Base-by-base conservation (phyloP, 2,329 filamentous ascomycete species). In the Colletotrichum sp. region DNA sequence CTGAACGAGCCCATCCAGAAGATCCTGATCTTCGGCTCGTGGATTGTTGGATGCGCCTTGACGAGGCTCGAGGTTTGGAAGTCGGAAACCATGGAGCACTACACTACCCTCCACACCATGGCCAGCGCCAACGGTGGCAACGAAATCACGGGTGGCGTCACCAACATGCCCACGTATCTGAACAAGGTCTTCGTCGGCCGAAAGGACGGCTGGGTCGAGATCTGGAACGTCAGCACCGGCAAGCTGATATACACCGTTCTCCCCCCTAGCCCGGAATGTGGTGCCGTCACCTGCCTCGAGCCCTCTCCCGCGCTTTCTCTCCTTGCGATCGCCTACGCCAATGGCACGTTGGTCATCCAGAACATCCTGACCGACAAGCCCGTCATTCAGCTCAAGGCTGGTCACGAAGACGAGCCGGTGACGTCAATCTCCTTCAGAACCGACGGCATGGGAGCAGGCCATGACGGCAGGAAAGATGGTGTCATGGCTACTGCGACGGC, bases 131-230 rank as follows among this genome's bases (percentile, higher is more conserved):
- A 91, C 36, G 90, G 90, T 24, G 91, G 91, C 71, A 93, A 92
- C 79, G 87, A 93, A 78, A 92, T 98, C 73, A 95, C 94, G 0
- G 95, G 95, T 28, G 92, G 93, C 66, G 90, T 98, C 79, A 94
- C 93, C 82, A 98, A 92, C 81, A 95, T 99, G 93, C 96, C 96
- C 2, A 99, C 97, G 0, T 98, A 96, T 84, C 86, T 99, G 76
- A 99, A 99, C 89, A 99, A 99, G 85, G 91, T 99, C 60, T 95
- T 99, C 78, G 94, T 95, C 4, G 98, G 95, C 12, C 93, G 95
- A 80, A 91, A 91, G 78, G 96, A 99, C 83, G 97, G 97, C 8
- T 94, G 93, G 84, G 93, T 98, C 10, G 97, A 99, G 82, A 98
- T 99, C 67, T 99, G 97, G 96, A 99, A 99, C 82, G 88, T 99